Evolutionary conservation across 192 early-diverging fungal genomes (phyloP).

Genomic region (Coemansia umbellata): DNA sequence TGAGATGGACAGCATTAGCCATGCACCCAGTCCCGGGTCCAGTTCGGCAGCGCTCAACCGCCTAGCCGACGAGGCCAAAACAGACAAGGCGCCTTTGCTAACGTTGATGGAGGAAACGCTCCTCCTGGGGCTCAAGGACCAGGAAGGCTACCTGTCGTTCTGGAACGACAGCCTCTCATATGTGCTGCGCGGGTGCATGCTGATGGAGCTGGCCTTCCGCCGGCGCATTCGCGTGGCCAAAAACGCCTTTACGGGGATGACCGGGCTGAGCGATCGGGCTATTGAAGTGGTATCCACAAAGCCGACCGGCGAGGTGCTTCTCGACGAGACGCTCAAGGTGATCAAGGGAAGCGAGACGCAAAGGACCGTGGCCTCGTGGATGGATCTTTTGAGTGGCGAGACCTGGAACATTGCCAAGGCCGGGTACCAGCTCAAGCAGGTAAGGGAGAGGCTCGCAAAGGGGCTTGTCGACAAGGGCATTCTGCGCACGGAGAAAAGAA

Average conservation of each 20-base stretch:
- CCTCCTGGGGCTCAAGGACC: slow-evolving; percentile 90
- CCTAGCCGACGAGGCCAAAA: slow-evolving; percentile 14
- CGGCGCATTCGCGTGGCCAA: slow-evolving; percentile 84
- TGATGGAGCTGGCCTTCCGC: slow-evolving; percentile 94
- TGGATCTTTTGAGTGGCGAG: slow-evolving; percentile 97
- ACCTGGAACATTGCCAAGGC: slow-evolving; percentile 98
- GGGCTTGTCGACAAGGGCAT: slow-evolving; percentile 99
- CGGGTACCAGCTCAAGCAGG: slow-evolving; percentile 96
- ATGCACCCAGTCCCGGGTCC: background rate
- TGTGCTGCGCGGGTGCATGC: slow-evolving; percentile 88
- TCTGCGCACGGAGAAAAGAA: slow-evolving; percentile 90
- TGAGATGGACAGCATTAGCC: slow-evolving; percentile 4
- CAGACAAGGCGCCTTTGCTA: slow-evolving; percentile 60
- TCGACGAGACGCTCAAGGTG: slow-evolving; percentile 90
- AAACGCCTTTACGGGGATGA: slow-evolving; percentile 64
- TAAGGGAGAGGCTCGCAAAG: slow-evolving; percentile 92
- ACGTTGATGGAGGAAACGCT: slow-evolving; percentile 97
- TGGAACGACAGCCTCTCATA: slow-evolving; percentile 99
- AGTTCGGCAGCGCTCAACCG: background rate
- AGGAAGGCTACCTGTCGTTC: slow-evolving; percentile 92
- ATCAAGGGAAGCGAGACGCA: slow-evolving; percentile 81
- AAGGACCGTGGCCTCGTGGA: slow-evolving; percentile 86
- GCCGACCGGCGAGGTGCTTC: slow-evolving; percentile 88
- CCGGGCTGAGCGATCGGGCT: slow-evolving; percentile 72
- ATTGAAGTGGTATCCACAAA: slow-evolving; percentile 80